phyloP scores from a whole-genome alignment of 2,329 filamentous ascomycete species.

The Colletotrichum liaoningense region DNA sequence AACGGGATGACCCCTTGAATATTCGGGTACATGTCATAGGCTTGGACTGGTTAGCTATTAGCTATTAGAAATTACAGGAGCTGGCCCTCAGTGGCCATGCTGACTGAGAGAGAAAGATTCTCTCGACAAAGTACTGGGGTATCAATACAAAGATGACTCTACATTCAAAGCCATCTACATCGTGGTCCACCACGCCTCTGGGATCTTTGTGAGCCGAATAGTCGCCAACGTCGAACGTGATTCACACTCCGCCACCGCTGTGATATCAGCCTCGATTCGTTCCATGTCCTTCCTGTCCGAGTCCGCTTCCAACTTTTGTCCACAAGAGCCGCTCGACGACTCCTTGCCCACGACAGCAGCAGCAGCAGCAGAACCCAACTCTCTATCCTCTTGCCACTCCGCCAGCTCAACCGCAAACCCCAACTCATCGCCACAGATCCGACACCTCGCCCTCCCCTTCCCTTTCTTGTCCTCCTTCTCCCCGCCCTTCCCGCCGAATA shows the following conservation, averaged over 20 bases:
- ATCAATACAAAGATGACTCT: not conserved
- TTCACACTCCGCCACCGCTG: not conserved
- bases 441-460: not conserved
- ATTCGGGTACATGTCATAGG: too few species aligned
- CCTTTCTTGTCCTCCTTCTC: not conserved
- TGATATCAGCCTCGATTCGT: not conserved
- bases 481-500: not conserved
- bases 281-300: not conserved
- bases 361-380: not conserved
- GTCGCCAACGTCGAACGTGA: not conserved
- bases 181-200: constrained; percentile 24
- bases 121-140: not conserved
- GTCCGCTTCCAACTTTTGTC: not conserved
- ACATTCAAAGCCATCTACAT: not conserved
- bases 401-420: not conserved
- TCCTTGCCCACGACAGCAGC: not conserved
- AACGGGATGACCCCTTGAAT: not conserved
- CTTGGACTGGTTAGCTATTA: not conserved
- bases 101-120: not conserved
- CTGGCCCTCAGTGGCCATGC: not conserved
- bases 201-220: not conserved
- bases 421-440: constrained; percentile 1
- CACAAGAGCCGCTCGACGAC: not conserved
- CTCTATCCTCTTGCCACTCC: not conserved
- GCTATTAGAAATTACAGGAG: constrained; percentile 5